Percentiles rank a stretch among this genome's conserved stretches.
Evolutionary conservation across 225 moss, liverwort and hornwort genomes (phyloP).

Genomic region (Thuidium tamariscinum): DNA sequence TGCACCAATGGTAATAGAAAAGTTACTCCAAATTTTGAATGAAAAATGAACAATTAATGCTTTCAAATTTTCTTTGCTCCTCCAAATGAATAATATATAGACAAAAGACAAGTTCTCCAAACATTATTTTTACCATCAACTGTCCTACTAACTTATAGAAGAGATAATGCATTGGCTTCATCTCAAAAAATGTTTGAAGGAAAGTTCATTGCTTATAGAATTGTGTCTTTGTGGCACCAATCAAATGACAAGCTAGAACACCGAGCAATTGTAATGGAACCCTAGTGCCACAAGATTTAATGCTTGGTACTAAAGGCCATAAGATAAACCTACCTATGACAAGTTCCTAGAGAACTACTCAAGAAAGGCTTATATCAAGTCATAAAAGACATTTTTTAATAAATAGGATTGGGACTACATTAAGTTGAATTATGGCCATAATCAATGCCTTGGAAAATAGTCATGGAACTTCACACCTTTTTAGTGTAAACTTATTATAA

Average conservation of each 20-base stretch:
- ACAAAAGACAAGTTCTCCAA: background rate
- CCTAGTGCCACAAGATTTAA: background rate
- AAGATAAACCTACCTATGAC: too few species aligned
- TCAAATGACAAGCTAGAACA: accelerated
- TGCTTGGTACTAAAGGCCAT: background rate
- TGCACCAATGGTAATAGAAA: background rate
- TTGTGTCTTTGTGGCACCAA: background rate
- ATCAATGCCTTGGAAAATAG: too few species aligned
- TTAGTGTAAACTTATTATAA: too few species aligned
- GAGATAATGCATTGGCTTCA: background rate
- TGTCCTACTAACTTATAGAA: background rate
- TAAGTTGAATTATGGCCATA: too few species aligned
- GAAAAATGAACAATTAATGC: background rate
- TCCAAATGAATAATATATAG: background rate
- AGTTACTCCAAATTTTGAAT: background rate
- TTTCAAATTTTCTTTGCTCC: background rate
- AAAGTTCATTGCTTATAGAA: background rate
- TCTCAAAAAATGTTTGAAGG: background rate
- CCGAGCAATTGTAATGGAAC: background rate
- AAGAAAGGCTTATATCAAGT: too few species aligned
- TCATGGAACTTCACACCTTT: too few species aligned
- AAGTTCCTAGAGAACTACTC: too few species aligned
- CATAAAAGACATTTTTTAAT: too few species aligned
- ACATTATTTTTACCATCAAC: background rate
- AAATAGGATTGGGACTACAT: too few species aligned